Evolutionary conservation across 352 stramenopile species (phyloP).

Genomic region (Salisapilia sapeloensis): DNA sequence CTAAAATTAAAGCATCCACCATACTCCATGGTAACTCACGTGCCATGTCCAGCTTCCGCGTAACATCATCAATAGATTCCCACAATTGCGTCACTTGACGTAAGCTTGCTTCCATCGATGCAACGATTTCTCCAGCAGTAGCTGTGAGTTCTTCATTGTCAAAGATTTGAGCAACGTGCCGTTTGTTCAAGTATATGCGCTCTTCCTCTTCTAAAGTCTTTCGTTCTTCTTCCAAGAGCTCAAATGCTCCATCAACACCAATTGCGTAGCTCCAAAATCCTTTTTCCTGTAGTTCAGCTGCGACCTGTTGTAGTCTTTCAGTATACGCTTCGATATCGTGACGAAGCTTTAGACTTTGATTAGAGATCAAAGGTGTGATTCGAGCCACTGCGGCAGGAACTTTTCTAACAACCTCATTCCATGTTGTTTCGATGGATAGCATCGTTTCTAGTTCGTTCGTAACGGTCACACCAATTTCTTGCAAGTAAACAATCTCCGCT

Average conservation of each 20-base stretch:
- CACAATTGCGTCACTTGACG: constrained; percentile 69
- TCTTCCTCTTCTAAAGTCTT: constrained; percentile 16
- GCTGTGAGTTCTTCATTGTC: constrained; percentile 85
- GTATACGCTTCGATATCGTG: constrained; percentile 75
- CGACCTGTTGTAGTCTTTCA: constrained; percentile 45
- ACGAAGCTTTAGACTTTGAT: constrained; percentile 41
- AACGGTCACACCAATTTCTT: constrained; percentile 32
- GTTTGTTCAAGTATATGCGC: constrained; percentile 26
- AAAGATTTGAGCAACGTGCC: constrained; percentile 85
- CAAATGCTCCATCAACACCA: constrained; percentile 17
- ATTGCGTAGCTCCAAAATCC: constrained; percentile 43
- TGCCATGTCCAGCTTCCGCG: constrained; percentile 76
- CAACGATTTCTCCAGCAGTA: constrained; percentile 46
- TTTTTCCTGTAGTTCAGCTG: constrained; percentile 26
- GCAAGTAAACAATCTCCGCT: constrained; percentile 45
- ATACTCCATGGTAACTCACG: constrained; percentile 85
- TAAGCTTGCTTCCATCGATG: constrained; percentile 59
- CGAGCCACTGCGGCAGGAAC: constrained; percentile 40
- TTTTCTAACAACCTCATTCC: constrained; percentile 42
- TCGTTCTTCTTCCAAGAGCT: constrained; percentile 23
- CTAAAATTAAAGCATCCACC: constrained; percentile 82
- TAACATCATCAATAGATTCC: constrained; percentile 73
- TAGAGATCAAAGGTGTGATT: constrained; percentile 41
- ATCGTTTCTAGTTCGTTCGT: constrained; percentile 39
- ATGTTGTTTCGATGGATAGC: constrained; percentile 26